Base-by-base conservation (phyloP, 2,329 filamentous ascomycete species). In the Ophiocordyceps camponoti-floridani region DNA sequence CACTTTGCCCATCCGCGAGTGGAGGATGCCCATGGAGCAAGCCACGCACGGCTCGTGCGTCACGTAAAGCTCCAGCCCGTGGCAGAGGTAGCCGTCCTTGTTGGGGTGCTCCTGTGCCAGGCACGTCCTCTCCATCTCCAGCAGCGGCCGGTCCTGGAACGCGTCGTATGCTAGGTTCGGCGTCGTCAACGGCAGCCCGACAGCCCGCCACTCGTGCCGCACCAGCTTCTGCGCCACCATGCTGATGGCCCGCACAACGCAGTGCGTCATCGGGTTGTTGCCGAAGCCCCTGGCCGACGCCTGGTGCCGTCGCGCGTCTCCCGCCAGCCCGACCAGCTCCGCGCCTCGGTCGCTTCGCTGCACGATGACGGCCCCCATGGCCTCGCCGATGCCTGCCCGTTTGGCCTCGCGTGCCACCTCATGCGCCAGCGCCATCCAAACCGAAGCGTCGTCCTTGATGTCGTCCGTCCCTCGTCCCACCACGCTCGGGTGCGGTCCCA, bases 41-140 rank as follows among this genome's bases (percentile, higher is more conserved):
- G 94, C 93, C 48, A 94, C 75, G 58, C 91, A 98, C 5, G 91
- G 91, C 63, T 98, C 91, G 57, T 96, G 88, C 2, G 88, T 94
- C 48, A 93, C 70, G 64, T 95, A 96, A 46, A 98, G 75, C 61
- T 96, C 89, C 28, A 98, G 73, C 45, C 86, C 84, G 52, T 94
- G 86, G 63, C 89, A 96, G 18, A 98, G 77, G 59, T 98, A 98
- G 44, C 89, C 89, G 52, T 86, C 84, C 30, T 75, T 73, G 50
- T 70, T 74, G 38, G 73, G 75, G 55, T 80, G 82, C 53, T 79
- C 77, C 53, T 75, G 65, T 43, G 69, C 66, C 54, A 78, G 84
- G 49, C 80, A 73, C 45, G 64, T 58, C 49, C 67, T 62, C 58
- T 91, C 82, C 46, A 84, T 65, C 2, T 70, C 65, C n/a, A 82